A percentile compares a stretch with the other conserved stretches of the same genome.
These are phyloP conservation scores for Apiospora rasikravindrae DNA, from an alignment of 2,329 filamentous ascomycete genomes.

Conservation along the genomic window DNA sequence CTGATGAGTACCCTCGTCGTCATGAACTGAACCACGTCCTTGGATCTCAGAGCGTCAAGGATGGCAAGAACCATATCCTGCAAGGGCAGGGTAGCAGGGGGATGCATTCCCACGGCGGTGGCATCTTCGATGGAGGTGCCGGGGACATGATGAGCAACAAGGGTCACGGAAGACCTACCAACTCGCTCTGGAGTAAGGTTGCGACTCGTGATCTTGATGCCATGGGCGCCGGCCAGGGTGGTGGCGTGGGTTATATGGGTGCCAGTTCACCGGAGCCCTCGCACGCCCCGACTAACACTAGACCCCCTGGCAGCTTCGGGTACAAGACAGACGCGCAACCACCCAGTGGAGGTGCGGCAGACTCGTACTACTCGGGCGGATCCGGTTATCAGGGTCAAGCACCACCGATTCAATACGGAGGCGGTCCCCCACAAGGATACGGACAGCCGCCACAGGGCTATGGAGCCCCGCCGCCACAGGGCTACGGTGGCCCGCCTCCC, in stretches of 20 bases:
- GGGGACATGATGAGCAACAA: slow-evolving; percentile 45
- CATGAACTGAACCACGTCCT: slow-evolving; percentile 76
- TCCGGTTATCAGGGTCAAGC: slow-evolving; percentile 11
- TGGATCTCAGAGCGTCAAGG: slow-evolving; percentile 80
- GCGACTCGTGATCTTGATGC: slow-evolving; percentile 62
- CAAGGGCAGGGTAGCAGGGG: slow-evolving; percentile 41
- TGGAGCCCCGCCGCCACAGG: slow-evolving; percentile 40
- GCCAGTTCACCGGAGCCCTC: slow-evolving; percentile 43
- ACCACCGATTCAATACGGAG: background rate
- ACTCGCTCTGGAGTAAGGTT: slow-evolving; percentile 66
- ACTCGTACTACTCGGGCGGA: slow-evolving; percentile 24
- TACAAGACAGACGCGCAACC: slow-evolving; percentile 43
- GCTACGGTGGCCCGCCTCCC: slow-evolving; percentile 28
- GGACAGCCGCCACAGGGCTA: slow-evolving; percentile 27
- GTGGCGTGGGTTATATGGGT: slow-evolving; percentile 34
- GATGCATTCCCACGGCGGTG: slow-evolving; percentile 49
- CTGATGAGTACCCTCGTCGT: slow-evolving; percentile 69
- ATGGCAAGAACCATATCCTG: slow-evolving; percentile 78
- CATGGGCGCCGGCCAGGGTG: slow-evolving; percentile 55
- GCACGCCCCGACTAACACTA: slow-evolving; percentile 31
- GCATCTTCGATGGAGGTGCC: slow-evolving; percentile 42
- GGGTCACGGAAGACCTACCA: slow-evolving; percentile 63
- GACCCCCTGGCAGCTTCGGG: slow-evolving; percentile 43
- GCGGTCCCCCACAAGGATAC: background rate
- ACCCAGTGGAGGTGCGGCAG: slow-evolving; percentile 29